Evolutionary conservation across 345 rosid species (phyloP), one percentile per base, ranked within the genome.

Genomic region (Angophora floribunda): DNA sequence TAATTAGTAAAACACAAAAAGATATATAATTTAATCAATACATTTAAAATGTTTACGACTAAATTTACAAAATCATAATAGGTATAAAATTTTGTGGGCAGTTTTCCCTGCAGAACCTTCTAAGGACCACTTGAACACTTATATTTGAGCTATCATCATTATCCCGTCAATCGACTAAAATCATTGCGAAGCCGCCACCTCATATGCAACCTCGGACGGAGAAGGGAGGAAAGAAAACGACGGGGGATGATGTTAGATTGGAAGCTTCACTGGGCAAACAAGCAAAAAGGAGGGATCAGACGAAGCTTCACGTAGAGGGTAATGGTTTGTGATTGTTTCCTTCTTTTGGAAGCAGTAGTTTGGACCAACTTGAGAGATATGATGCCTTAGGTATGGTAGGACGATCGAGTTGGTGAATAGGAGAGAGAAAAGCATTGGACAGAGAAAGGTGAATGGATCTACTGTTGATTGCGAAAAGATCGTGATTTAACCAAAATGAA

Each of bases 101-200:
- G 24, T 55, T 22, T 22, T 55, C 22, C 24, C 5, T 0, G 2
- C 9, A 2, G 4, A 22, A n/a, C 10, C 21, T 13, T n/a, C 75
- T 63, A n/a, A n/a, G 53, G 6, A 15, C 14, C 53, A n/a, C 19
- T 63, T 13, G 9, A n/a, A n/a, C 9, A 7, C 75, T 63, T 63
- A 63, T 63, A n/a, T 63, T 63, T 1, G 9, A 63, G 75, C 41
- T 63, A 63, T 13, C 75, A n/a, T 63, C 9, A 6, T 13, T 1
- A n/a, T 63, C 75, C 4, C 0, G 10, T 63, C 75, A 11, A 13
- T 63, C 19, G 9, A 7, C 36, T 63, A n/a, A 63, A n/a, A 63
- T 63, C 75, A n/a, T n/a, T 14, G 36, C 9, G 1, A n/a, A 63
- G 75, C 5, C 36, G 13, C 75, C 30, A n/a, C 36, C 9, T n/a